Evolutionary conservation across 495 filamentous ascomycete species (phyloP).

Genomic region (Talaromyces ruber): DNA sequence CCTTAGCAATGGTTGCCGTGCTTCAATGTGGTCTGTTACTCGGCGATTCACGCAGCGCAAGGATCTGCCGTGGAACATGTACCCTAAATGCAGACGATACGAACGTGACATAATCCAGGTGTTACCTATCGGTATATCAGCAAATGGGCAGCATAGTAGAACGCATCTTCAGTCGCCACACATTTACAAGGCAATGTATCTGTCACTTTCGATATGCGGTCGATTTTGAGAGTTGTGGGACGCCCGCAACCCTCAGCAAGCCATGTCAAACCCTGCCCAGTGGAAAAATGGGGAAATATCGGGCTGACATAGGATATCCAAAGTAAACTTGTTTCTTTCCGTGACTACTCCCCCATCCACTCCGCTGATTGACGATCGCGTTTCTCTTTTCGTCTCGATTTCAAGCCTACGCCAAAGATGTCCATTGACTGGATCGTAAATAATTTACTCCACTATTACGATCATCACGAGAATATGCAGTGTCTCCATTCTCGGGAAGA

Average conservation of each 20-base stretch:
- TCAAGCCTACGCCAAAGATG: not conserved
- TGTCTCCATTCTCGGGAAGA: not conserved
- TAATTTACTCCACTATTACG: not conserved
- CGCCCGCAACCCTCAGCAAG: not conserved
- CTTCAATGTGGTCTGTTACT: not conserved
- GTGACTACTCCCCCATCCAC: not conserved
- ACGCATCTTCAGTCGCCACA: not conserved
- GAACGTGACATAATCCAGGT: not conserved
- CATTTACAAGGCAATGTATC: not conserved
- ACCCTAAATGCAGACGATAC: not conserved
- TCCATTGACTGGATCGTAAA: not conserved
- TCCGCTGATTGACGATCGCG: not conserved
- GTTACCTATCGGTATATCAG: not conserved
- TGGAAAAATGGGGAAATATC: not conserved
- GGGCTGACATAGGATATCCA: not conserved
- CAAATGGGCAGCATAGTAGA: not conserved
- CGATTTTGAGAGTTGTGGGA: not conserved
- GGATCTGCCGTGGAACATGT: not conserved
- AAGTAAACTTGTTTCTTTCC: not conserved
- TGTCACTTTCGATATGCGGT: not conserved
- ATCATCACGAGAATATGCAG: not conserved
- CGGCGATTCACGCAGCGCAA: not conserved
- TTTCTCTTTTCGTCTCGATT: not conserved
- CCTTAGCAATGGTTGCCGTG: not conserved
- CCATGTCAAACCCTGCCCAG: not conserved